Evolutionary conservation across 257 asterid genomes (phyloP).

Genomic region (Jaltomata sinuosa): DNA sequence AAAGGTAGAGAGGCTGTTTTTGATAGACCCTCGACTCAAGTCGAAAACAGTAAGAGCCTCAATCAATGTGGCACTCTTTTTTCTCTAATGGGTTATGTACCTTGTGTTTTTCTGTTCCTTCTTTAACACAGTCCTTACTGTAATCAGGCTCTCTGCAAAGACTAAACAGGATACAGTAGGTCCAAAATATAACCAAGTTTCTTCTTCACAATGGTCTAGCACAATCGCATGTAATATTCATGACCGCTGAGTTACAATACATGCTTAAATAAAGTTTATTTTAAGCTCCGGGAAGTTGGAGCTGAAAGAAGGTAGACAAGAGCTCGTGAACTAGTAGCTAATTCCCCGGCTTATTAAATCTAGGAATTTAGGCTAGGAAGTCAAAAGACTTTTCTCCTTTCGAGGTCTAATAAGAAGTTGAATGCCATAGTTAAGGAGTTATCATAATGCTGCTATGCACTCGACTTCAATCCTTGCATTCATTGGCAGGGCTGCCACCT

Average conservation of each 20-base stretch:
- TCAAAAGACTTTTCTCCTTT: not conserved
- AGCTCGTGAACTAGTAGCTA: not conserved
- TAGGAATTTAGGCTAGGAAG: not conserved
- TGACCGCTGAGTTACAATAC: not conserved
- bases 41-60: no score
- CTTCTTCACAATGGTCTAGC: not conserved
- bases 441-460: slow-evolving; percentile 62
- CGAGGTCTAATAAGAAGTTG: not conserved
- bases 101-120: not conserved
- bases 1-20: no score
- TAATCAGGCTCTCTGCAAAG: not conserved
- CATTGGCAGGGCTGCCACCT: slow-evolving; percentile 88
- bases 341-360: not conserved
- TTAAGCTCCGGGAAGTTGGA: not conserved
- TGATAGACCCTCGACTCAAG: no score
- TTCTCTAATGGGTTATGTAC: not conserved
- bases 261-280: not conserved
- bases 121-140: not conserved
- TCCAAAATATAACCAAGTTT: not conserved
- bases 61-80: not conserved
- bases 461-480: slow-evolving; percentile 79
- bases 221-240: not conserved
- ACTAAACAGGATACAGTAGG: not conserved
- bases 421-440: not conserved
- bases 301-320: not conserved